Evolutionary conservation across 116 monocot genomes (phyloP).

Genomic region (Zostera marina): DNA sequence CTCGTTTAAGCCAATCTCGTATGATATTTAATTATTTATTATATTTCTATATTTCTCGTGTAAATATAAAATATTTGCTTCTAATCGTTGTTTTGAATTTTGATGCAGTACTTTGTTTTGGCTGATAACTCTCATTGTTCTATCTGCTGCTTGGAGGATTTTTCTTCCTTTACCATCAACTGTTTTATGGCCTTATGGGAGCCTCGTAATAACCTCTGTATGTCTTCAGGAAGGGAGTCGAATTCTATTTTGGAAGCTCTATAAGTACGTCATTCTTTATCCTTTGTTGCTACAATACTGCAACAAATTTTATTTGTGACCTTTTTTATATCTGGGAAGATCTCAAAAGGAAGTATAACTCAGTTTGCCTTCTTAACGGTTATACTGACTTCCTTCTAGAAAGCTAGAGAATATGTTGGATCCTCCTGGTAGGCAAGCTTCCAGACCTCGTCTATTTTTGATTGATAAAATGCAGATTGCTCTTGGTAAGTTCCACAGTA

Average conservation of each 20-base stretch:
- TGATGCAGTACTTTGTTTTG: slow-evolving; percentile 83
- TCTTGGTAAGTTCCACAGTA: slow-evolving; percentile 35
- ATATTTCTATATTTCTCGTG: too few relatives aligned
- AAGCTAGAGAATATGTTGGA: slow-evolving; percentile 68
- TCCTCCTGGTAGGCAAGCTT: slow-evolving; percentile 55
- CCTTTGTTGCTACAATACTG: not conserved
- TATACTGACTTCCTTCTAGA: slow-evolving; percentile 17
- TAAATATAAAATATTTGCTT: not conserved
- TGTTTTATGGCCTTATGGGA: slow-evolving; percentile 53
- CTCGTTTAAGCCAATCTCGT: too few relatives aligned
- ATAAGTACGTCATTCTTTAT: slow-evolving; percentile 43
- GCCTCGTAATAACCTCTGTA: slow-evolving; percentile 79
- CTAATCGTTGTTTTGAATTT: slow-evolving; percentile 1
- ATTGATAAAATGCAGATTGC: slow-evolving; percentile 91
- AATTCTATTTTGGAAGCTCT: slow-evolving; percentile 78
- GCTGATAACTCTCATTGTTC: slow-evolving; percentile 75
- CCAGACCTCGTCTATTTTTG: slow-evolving; percentile 61
- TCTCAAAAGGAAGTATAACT: slow-evolving; percentile 1
- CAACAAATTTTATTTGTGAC: not conserved
- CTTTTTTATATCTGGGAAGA: not conserved
- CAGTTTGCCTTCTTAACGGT: not conserved
- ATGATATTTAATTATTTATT: too few relatives aligned
- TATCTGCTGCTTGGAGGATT: slow-evolving; percentile 77
- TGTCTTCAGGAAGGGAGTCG: slow-evolving; percentile 71
- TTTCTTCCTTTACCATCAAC: slow-evolving; percentile 73